Base-by-base conservation (phyloP, 2,329 filamentous ascomycete genomes). In the Phialemoniopsis sp. region DNA sequence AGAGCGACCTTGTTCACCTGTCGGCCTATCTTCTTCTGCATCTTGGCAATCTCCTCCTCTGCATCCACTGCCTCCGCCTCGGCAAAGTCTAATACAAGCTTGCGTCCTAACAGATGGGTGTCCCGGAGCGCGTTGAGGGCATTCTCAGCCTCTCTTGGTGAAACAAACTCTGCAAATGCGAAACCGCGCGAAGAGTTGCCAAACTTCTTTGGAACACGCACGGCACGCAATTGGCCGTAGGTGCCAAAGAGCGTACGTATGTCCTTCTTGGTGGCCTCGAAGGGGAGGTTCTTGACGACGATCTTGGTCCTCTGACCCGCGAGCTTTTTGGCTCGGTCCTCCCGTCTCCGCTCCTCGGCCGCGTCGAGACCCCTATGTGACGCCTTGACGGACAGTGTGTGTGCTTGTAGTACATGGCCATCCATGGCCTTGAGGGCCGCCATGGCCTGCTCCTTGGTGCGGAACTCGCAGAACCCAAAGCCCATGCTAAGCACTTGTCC, bases 251-350 rank as follows among this genome's bases (percentile, higher is more conserved):
- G 73, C 39, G 85, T 73, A 46, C 88, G 80, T 42, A 98, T 76
- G 59, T 98, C 93, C 63, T 94, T 93, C 71, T 95, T 96, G 39
- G 82, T 85, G 36, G 87, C 85, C 68, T 97, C 89, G 69, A 98
- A 98, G 15, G 93, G 91, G 63, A 98, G 69, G 70, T 98, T 98
- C 73, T 97, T 98, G 70, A 98, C 85, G 64, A 97, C 84, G 57
- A 98, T 85, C 75, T 97, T 97, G 35, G 90, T 96, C 50, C 81
- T 78, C 57, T 82, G 80, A 13, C 77, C 78, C 17, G 87, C 82
- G 37, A 78, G 67, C 63, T 91, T 94, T 73, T 89, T 94, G 37
- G 85, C 82, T 48, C 78, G 80, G 56, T 97, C 89, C 49, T 91
- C 85, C 50, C 84, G 85, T 47, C 85, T 81, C 49, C 87, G 80